A percentile compares a stretch with the other conserved stretches of the same genome.
These are phyloP conservation scores for Malassezia psittaci DNA, from an alignment of 1,284 basidiomycete species.

Conservation along the genomic window DNA sequence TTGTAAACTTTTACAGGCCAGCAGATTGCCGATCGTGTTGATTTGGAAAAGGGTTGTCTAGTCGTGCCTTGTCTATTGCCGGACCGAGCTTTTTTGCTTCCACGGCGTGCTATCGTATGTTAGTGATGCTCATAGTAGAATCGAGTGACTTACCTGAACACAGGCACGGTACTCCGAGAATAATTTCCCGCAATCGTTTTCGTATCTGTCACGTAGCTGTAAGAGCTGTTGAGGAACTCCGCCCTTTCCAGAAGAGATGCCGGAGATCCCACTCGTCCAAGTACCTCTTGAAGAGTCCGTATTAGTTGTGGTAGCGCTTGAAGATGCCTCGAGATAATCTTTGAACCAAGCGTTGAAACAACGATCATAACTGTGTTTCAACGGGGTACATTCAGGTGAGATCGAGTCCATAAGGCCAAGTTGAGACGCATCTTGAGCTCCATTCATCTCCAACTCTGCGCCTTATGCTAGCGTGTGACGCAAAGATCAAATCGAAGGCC, in stretches of 20 bases:
- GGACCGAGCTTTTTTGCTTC: constrained; percentile 65
- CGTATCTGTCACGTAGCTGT: constrained; percentile 52
- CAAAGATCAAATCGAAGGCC: too few relatives aligned
- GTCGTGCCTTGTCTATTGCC: constrained; percentile 65
- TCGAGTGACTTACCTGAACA: constrained; percentile 56
- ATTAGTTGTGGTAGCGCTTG: constrained; percentile 25
- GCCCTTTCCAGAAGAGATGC: constrained; percentile 12
- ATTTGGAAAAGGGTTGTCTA: constrained; percentile 43
- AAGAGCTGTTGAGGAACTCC: constrained; percentile 8
- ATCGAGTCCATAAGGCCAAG: constrained; percentile 50
- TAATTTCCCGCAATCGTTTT: constrained; percentile 65
- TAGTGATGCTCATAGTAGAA: neutral
- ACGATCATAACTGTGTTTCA: constrained; percentile 77
- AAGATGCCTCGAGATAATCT: constrained; percentile 58
- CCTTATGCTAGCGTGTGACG: too few relatives aligned
- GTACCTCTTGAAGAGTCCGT: constrained; percentile 51
- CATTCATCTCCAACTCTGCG: too few relatives aligned
- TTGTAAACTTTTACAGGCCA: too few relatives aligned
- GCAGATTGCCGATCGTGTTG: constrained; percentile 11
- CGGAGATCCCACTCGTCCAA: neutral
- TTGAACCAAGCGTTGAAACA: constrained; percentile 97
- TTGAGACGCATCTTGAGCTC: too few relatives aligned
- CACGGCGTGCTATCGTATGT: constrained; percentile 60
- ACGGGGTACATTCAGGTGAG: constrained; percentile 69
- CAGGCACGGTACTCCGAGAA: constrained; percentile 71